phyloP scores from a whole-genome alignment of 805 yeast species.

The Kodamaea lidongshanica region DNA sequence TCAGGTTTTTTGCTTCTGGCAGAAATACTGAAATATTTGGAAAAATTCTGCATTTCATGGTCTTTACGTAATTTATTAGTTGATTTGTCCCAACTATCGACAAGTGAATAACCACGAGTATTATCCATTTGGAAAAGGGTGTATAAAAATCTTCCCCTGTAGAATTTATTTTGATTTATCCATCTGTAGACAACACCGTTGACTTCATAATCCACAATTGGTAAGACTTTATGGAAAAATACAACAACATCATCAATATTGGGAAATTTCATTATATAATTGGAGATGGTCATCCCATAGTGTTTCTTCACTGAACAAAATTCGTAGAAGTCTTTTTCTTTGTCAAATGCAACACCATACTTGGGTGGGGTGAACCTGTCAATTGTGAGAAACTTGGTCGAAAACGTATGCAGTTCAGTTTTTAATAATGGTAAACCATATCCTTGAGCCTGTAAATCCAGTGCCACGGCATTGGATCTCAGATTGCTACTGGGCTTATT shows the following conservation, averaged over 20 bases:
- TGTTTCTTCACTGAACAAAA: constrained; percentile 2
- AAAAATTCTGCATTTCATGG: background rate
- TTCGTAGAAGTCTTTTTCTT: constrained; percentile 3
- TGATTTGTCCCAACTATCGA: constrained; percentile 8
- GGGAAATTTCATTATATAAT: constrained; percentile 2
- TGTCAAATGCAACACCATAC: constrained; percentile 1
- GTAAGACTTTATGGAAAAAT: constrained; percentile 5
- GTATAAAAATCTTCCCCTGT: constrained; percentile 1
- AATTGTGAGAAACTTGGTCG: constrained; percentile 4
- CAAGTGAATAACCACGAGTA: constrained; percentile 4
- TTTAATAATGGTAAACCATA: constrained; percentile 5
- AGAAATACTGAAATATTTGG: background rate
- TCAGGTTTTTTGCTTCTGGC: constrained; percentile 1
- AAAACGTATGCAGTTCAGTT: constrained; percentile 1
- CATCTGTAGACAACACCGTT: constrained; percentile 7
- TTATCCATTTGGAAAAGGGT: constrained; percentile 1
- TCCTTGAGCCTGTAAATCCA: constrained; percentile 4
- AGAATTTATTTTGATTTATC: constrained; percentile 3
- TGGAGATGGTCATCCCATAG: constrained; percentile 2
- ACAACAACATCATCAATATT: constrained; percentile 4
- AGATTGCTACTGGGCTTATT: constrained; percentile 1
- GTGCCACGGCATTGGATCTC: background rate
- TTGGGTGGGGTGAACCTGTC: background rate
- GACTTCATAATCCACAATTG: constrained; percentile 7
- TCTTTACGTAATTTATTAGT: constrained; percentile 4